Evolutionary conservation across 139 green algal species (phyloP).

Genomic region (Diplosphaera chodatii): DNA sequence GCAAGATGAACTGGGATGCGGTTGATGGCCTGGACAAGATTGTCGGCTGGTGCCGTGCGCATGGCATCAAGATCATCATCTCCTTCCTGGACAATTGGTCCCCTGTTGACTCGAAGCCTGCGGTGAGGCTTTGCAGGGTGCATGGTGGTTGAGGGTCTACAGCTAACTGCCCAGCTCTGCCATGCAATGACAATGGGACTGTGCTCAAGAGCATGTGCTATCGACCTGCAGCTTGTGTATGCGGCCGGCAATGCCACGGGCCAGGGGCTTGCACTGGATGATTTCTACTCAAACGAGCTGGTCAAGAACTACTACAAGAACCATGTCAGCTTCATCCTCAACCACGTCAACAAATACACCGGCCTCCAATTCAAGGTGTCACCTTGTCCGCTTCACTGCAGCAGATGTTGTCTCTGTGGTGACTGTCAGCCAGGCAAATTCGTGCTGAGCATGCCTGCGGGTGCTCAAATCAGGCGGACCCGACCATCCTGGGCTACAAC

Average conservation of each 20-base stretch:
- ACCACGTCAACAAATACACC: neutral
- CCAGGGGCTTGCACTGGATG: neutral
- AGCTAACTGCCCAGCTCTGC: too few relatives aligned
- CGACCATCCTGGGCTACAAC: neutral
- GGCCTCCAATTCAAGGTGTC: neutral
- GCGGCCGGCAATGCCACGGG: neutral
- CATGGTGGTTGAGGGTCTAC: too few relatives aligned
- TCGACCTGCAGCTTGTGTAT: neutral
- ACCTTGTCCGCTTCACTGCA: neutral
- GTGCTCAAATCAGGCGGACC: neutral
- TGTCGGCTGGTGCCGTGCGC: neutral
- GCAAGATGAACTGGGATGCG: neutral
- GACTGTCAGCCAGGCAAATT: too few relatives aligned
- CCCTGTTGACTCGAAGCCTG: neutral
- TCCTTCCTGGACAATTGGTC: neutral
- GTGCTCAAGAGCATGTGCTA: too few relatives aligned
- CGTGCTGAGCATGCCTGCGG: too few relatives aligned
- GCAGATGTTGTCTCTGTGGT: too few relatives aligned
- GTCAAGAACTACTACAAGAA: slow-evolving; percentile 1
- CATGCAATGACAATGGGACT: too few relatives aligned
- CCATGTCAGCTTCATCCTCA: neutral
- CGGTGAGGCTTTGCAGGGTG: neutral
- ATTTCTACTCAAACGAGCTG: neutral
- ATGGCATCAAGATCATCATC: neutral
- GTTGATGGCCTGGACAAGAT: neutral